Percentiles rank a stretch among this genome's conserved stretches.
phyloP scores from a whole-genome alignment of 495 filamentous ascomycete genomes.

The Talaromyces trachyspermus region DNA sequence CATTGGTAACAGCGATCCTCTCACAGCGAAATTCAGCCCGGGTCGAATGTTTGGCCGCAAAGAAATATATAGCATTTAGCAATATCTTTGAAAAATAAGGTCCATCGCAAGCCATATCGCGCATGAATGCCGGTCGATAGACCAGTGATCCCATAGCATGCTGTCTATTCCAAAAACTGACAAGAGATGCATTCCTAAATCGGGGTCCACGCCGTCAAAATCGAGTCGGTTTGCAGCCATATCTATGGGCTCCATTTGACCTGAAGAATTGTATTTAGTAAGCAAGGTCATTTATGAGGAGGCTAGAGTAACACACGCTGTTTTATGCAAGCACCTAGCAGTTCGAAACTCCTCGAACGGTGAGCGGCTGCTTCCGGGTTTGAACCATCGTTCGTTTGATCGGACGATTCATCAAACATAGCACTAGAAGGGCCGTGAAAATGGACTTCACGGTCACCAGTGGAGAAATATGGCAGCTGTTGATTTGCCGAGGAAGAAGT shows the following conservation, averaged over 20 bases:
- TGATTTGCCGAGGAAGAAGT: too few relatives aligned
- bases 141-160: constrained; percentile 25
- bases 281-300: not conserved
- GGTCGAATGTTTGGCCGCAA: constrained; percentile 26
- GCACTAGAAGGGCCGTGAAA: constrained; percentile 27
- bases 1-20: constrained; percentile 13
- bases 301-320: constrained; percentile 16
- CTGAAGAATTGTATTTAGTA: constrained; percentile 8
- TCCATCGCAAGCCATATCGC: constrained; percentile 30
- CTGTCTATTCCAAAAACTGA: constrained; percentile 34
- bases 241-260: constrained; percentile 24
- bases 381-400: constrained; percentile 10
- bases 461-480: constrained; percentile 12
- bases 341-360: constrained; percentile 14
- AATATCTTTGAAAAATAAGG: constrained; percentile 40
- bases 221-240: constrained; percentile 23
- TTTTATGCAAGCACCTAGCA: constrained; percentile 23
- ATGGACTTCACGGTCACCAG: constrained; percentile 17
- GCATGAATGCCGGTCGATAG: constrained; percentile 31
- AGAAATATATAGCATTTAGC: constrained; percentile 40
- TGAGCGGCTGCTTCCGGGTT: constrained; percentile 3
- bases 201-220: constrained; percentile 34
- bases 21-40: constrained; percentile 22
- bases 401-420: constrained; percentile 21
- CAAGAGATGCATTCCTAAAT: constrained; percentile 34